Evolutionary conservation across 164 flowering plant species (phyloP), one percentile per base, ranked within the genome.

Genomic region (Macadamia integrifolia): DNA sequence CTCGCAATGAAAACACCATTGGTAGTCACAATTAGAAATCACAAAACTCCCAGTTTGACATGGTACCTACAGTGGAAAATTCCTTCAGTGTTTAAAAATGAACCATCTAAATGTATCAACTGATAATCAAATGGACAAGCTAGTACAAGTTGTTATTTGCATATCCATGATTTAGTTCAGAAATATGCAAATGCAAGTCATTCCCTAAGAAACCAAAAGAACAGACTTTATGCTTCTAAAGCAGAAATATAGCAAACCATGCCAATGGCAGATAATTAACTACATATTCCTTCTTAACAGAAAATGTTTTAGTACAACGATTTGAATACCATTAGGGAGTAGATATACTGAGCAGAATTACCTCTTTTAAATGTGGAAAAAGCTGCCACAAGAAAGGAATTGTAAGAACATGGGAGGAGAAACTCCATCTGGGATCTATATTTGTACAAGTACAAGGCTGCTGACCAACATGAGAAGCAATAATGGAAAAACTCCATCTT

Each of bases 341-440:
- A 15, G 50, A n/a, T 1, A 11, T 14, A 9, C 6, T 44, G 48
- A 58, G 63, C 55, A 61, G 61, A 77, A 18, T 7, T 75, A 91
- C 98, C 95, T 85, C 88, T 80, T 83, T 90, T 43, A 95, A 77
- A 61, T 72, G 72, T 23, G 94, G 93, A 68, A 92, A 90, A 64
- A 79, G 73, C 50, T 67, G 61, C 99, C 99, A 92, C 68, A 92
- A 65, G 68, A 92, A 88, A 68, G 99, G 99, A 64, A 95, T 71
- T 35, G 93, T 81, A 58, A 95, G 88, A 69, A 95, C 85, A 73
- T 88, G 98, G 52, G 88, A 89, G 55, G 86, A 80, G 75, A 88
- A 92, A 73, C 92, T 85, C 83, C 83, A 79, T 52, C 61, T 74
- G 31, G 83, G 86, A 71, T 89, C 91, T 72, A 72, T 65, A 70